Base-by-base conservation (phyloP, 306 rosid species). In the Cucumis melo region DNA sequence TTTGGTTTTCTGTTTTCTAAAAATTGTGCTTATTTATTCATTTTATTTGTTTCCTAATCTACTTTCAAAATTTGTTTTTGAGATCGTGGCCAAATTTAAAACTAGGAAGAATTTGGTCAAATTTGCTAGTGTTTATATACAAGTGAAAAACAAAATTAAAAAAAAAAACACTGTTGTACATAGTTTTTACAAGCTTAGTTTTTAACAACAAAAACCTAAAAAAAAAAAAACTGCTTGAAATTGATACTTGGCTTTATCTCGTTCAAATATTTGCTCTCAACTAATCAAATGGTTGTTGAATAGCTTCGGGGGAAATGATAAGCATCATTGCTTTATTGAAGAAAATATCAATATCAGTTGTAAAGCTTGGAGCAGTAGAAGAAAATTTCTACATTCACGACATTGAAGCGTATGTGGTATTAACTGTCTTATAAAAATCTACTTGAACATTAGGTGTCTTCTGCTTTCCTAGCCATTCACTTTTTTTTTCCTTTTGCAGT, bases 271-370 rank as follows among this genome's bases (percentile, higher is more conserved):
- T 57, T 81, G 46, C 12, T 56, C 75, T 82, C 14, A 55, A 78
- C 20, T 74, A 23, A 51, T 58, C 79, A 21, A 74, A 59, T 48
- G 74, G 38, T 64, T 80, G 79, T 36, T 78, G 44, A 77, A 81
- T 85, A 93, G 98, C 83, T 93, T 73, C 87, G 82, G 77, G 87
- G 89, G 74, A 89, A 86, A 93, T 84, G 78, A 79, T 91, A 78
- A 87, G 62, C 64, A 36, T 54, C 50, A 19, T 32, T 48, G 23
- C 41, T 50, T 24, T 24, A 8, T 73, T 73, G 77, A 38, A 54
- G 62, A 53, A 53, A 54, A 34, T 29, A 51, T 17, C 12, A 48
- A 72, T 7, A 72, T 51, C 15, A 68, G 85, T 73, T 58, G 75
- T 23, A 27, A 70, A 46, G 23, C 41, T 42, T 44, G 75, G 58